A percentile compares a stretch with the other conserved stretches of the same genome.
phyloP scores from a whole-genome alignment of 2,329 filamentous ascomycete species.

The Domatiomyces catenatus region DNA sequence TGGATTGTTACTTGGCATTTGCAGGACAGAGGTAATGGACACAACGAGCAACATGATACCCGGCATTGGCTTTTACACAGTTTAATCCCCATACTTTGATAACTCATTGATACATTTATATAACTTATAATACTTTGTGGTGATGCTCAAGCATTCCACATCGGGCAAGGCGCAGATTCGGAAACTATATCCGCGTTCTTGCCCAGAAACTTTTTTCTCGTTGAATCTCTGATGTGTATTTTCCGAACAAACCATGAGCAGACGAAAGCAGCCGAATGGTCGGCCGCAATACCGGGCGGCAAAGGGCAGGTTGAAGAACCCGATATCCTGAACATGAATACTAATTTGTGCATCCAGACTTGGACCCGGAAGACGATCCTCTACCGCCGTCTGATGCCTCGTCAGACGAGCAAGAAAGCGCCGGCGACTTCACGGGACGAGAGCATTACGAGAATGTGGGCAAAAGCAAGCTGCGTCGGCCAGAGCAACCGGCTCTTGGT shows the following conservation, averaged over 20 bases:
- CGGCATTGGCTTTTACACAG: not conserved
- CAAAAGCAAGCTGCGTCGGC: slow-evolving; percentile 72
- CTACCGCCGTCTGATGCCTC: slow-evolving; percentile 35
- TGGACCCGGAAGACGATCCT: slow-evolving; percentile 60
- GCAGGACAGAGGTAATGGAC: not conserved
- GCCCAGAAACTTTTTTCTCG: not conserved
- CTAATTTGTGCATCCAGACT: slow-evolving; percentile 38
- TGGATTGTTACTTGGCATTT: not conserved
- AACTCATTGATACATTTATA: not conserved
- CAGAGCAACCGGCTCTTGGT: slow-evolving; percentile 53
- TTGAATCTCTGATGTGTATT: not conserved
- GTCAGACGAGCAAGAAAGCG: slow-evolving; percentile 31
- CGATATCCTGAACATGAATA: not conserved
- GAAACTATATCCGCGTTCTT: not conserved
- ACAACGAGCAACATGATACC: not conserved
- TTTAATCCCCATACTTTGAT: not conserved
- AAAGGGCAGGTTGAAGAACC: not conserved
- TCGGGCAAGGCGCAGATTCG: not conserved
- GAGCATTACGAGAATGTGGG: slow-evolving; percentile 77
- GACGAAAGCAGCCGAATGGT: not conserved
- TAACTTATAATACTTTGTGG: not conserved
- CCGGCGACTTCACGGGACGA: slow-evolving; percentile 44
- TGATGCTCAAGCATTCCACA: not conserved
- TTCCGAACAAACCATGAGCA: not conserved
- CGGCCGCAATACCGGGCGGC: not conserved